Evolutionary conservation across 257 asterid species (phyloP), one percentile per base, ranked within the genome.

Genomic region (Nicotiana tabacum): DNA sequence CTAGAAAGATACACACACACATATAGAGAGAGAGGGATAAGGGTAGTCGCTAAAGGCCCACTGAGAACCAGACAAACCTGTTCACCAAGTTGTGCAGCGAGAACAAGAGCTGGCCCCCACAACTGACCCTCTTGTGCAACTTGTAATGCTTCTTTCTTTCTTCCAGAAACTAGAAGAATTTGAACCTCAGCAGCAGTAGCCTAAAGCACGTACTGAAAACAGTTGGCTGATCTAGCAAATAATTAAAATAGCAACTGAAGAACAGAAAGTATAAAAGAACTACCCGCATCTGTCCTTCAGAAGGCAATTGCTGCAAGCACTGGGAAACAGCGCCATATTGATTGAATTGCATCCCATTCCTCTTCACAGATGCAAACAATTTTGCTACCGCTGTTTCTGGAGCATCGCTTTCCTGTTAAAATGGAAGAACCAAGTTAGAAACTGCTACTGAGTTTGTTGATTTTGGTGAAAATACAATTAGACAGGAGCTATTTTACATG

Each of bases 51-150:
- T 27, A 72, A 66, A 51, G 16, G 46, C 17, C 13, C 4, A 76
- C 46, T 7, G 10, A 76, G 80, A 76, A 51, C 64, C 60, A 51
- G 64, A 78, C 77, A 70, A 78, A 85, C 99, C 92, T 94, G 98
- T 85, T 93, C 93, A 39, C 98, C 98, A 82, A 96, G 97, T 85
- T 90, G 99, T 66, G 98, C 99, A 84, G 98, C 98, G 83, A 96
- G 98, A 85, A 93, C 92, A 86, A 96, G 95, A 82, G 99, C 98
- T 83, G 96, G 98, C 55, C 98, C 98, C 99, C 99, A 96, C 89
- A 96, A 82, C 83, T 93, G 98, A 83, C 99, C 98, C 90, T 93
- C 97, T 85, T 93, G 98, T 78, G 99, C 99, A 91, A 91, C 85
- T 77, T 90, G 93, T 81, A 96, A 88, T 76, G 98, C 99, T 86